Evolutionary conservation across 176 grass and related monocot species (phyloP), one percentile per base, ranked within the genome.

Genomic region (Eleusine indica): DNA sequence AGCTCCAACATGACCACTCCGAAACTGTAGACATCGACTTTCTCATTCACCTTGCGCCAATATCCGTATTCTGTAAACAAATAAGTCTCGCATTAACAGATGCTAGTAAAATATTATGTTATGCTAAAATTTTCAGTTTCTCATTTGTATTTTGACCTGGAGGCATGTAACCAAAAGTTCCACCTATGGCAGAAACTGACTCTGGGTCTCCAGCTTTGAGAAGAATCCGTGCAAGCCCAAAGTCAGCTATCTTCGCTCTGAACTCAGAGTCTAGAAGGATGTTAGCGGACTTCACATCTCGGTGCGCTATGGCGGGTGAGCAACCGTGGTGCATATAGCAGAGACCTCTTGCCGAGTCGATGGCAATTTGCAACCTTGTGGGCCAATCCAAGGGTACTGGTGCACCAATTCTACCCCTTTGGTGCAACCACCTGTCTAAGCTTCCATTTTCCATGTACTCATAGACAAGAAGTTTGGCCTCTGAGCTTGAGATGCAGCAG

Each of bases 81-180:
- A 19, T 11, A 63, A 65, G 28, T 65, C 32, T 40, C 21, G 0
- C 15, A 66, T 64, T 71, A 73, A 48, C 16, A 69, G 32, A 69
- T 84, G 48, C 42, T 64, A 25, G 25, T 25, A 46, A 38, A 77
- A 32, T 13, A 13, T 77, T 7, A 6, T 80, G 5, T 7, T 52
- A 12, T 86, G 40, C 76, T 43, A 66, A 62, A 39, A 66, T 78
- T 73, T 78, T 54, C 21, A 73, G 9, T 56, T 44, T 3, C 32
- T 3, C 32, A 53, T 93, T 65, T 77, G 42, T 58, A 76, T 70
- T n/a, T 39, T 66, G 22, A 93, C 91, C 94, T 91, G 94, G 94
- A 68, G 91, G 88, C 65, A 96, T 96, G 85, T 96, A 96, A 52
- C 94, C 91, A 77, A 93, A 93, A 52, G 94, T 85, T 40, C 94